Conservation (phyloP, 202 grass and related monocot species). For the Saccharum hybrid region DNA sequence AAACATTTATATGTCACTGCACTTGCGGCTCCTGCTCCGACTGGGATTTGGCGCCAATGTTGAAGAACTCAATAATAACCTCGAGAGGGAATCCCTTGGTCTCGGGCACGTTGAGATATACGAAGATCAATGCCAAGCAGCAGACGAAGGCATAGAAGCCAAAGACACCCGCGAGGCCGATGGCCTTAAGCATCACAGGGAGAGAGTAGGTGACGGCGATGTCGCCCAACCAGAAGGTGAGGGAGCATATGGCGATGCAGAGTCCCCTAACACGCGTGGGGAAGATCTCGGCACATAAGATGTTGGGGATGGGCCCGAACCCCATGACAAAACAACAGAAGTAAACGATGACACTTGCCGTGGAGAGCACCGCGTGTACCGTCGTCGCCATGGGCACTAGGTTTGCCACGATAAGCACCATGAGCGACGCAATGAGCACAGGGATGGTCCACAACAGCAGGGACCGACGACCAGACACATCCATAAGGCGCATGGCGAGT, state of each 20-base stretch:
- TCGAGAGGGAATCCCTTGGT: constrained; percentile 74
- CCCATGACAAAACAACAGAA: constrained; percentile 88
- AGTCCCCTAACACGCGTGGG: constrained; percentile 56
- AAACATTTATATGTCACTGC: background rate
- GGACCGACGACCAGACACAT: constrained; percentile 57
- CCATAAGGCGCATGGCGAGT: constrained; percentile 94
- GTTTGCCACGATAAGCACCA: constrained; percentile 53
- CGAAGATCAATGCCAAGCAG: constrained; percentile 61
- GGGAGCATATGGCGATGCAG: constrained; percentile 80
- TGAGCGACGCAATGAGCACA: constrained; percentile 30
- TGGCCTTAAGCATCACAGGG: constrained; percentile 58
- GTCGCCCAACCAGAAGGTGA: constrained; percentile 74
- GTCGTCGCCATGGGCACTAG: constrained; percentile 41
- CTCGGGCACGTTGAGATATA: constrained; percentile 66
- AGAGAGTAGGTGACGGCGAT: constrained; percentile 68
- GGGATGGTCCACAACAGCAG: constrained; percentile 49
- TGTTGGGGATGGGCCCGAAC: constrained; percentile 75
- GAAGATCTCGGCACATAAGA: constrained; percentile 77
- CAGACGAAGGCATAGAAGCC: constrained; percentile 65
- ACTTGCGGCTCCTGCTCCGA: background rate
- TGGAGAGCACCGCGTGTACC: constrained; percentile 63
- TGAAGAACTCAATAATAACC: constrained; percentile 81
- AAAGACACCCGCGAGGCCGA: constrained; percentile 66
- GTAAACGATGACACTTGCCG: constrained; percentile 61
- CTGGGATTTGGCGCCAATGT: constrained; percentile 52